Conservation (phyloP, 257 asterid species). For the Mitragyna speciosa region DNA sequence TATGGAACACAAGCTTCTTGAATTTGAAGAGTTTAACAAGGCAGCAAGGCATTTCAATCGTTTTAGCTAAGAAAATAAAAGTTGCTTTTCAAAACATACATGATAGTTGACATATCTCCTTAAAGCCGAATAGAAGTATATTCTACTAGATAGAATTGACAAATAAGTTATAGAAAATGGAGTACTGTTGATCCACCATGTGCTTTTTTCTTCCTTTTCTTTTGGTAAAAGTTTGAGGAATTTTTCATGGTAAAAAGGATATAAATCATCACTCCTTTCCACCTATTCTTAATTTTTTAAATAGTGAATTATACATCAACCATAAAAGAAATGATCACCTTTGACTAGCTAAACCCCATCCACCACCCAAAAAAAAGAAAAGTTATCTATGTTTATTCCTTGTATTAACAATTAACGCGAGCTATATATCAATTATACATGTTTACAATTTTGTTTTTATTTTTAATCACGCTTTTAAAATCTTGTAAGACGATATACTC, state of each 20-base stretch:
- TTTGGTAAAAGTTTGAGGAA: background rate
- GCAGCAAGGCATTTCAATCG: constrained; percentile 18
- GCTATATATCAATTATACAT: too few relatives aligned
- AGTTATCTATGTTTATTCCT: background rate
- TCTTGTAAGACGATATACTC: too few relatives aligned
- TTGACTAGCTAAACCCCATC: too few relatives aligned
- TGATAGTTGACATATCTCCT: constrained; percentile 14
- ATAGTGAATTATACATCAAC: background rate
- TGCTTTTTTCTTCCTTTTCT: background rate
- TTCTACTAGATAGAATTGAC: background rate
- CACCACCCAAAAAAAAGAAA: too few relatives aligned
- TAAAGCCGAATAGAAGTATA: constrained; percentile 19
- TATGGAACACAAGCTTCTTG: constrained; percentile 1
- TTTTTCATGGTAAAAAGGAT: background rate
- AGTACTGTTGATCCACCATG: constrained; percentile 4
- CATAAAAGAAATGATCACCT: too few relatives aligned
- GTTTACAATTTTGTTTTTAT: too few relatives aligned
- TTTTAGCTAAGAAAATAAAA: background rate
- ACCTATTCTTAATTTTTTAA: too few relatives aligned
- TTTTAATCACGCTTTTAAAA: too few relatives aligned
- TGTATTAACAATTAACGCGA: too few relatives aligned
- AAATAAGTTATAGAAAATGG: background rate
- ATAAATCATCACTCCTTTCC: background rate
- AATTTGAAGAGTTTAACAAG: constrained; percentile 22
- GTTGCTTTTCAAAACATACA: constrained; percentile 10